Percentiles rank a stretch among this genome's conserved stretches.
phyloP scores from a whole-genome alignment of 768 basidiomycete genomes.

The Lentinula boryana region DNA sequence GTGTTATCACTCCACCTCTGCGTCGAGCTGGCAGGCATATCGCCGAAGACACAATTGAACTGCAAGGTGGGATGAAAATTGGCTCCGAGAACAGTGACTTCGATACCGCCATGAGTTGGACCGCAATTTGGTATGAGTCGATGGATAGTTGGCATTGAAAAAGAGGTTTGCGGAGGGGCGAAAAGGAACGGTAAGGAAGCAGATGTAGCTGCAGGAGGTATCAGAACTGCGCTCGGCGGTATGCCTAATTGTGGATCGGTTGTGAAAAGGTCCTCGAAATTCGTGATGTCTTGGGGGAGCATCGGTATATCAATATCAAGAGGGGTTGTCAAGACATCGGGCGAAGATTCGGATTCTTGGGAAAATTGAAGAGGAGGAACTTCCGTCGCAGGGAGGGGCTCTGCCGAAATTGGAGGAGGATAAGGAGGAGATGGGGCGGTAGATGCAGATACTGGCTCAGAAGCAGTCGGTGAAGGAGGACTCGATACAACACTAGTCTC shows the following conservation, averaged over 20 bases:
- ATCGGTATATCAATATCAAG: conserved; percentile 36
- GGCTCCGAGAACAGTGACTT: conserved; percentile 88
- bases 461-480: conserved; percentile 39
- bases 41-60: conserved; percentile 82
- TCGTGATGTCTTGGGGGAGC: conserved; percentile 20
- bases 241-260: neutral
- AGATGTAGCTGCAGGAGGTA: conserved; percentile 1
- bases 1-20: conserved; percentile 92
- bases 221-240: conserved; percentile 18
- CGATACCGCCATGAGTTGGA: conserved; percentile 88
- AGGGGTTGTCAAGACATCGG: conserved; percentile 38
- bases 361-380: conserved; percentile 29
- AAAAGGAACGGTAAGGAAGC: conserved; percentile 38
- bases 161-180: conserved; percentile 54
- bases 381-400: conserved; percentile 17
- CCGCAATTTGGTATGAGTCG: conserved; percentile 80
- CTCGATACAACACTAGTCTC: conserved; percentile 49
- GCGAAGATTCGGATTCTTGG: conserved; percentile 40
- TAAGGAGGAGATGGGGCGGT: conserved; percentile 39
- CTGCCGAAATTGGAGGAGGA: neutral
- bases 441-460: conserved; percentile 26
- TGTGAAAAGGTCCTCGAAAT: conserved; percentile 11
- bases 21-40: conserved; percentile 72
- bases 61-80: conserved; percentile 77
- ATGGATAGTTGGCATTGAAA: conserved; percentile 70